These are phyloP conservation scores for Panaeolus papilionaceus DNA, from an alignment of 768 basidiomycete genomes.

Conservation along the genomic window DNA sequence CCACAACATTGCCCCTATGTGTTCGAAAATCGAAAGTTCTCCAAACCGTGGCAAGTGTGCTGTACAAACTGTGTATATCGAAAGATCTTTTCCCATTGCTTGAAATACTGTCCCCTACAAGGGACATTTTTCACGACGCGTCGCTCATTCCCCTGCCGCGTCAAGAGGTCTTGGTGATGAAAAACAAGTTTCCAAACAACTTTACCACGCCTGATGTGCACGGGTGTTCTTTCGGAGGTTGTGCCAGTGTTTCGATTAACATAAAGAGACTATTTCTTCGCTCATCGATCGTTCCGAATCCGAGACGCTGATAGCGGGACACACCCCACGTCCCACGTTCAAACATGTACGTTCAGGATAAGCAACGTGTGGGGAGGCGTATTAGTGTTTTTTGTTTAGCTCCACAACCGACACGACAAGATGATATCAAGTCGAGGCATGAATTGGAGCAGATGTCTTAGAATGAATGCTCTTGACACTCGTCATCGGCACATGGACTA, in stretches of 20 bases:
- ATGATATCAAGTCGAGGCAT: too few relatives aligned
- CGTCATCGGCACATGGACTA: too few relatives aligned
- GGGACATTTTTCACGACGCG: not conserved
- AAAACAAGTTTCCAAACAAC: not conserved
- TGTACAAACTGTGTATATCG: too few relatives aligned
- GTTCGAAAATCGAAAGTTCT: too few relatives aligned
- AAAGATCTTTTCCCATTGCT: too few relatives aligned
- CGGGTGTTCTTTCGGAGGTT: not conserved
- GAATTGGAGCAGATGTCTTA: too few relatives aligned
- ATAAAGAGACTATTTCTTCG: slow-evolving; percentile 3
- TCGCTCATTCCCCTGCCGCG: not conserved
- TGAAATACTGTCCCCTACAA: too few relatives aligned
- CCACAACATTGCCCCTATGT: too few relatives aligned
- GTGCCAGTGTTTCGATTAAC: not conserved
- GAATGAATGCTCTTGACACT: too few relatives aligned
- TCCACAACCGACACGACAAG: too few relatives aligned
- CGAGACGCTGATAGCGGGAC: not conserved
- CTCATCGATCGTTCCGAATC: not conserved
- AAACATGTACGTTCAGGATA: not conserved
- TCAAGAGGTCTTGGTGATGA: not conserved
- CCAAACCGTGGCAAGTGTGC: too few relatives aligned
- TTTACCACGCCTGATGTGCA: not conserved
- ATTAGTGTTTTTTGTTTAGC: too few relatives aligned
- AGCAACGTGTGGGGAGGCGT: not conserved
- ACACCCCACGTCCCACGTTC: not conserved